These are phyloP conservation scores for Kwoniella sp. DNA, from an alignment of 768 basidiomycete species.

Conservation along the genomic window DNA sequence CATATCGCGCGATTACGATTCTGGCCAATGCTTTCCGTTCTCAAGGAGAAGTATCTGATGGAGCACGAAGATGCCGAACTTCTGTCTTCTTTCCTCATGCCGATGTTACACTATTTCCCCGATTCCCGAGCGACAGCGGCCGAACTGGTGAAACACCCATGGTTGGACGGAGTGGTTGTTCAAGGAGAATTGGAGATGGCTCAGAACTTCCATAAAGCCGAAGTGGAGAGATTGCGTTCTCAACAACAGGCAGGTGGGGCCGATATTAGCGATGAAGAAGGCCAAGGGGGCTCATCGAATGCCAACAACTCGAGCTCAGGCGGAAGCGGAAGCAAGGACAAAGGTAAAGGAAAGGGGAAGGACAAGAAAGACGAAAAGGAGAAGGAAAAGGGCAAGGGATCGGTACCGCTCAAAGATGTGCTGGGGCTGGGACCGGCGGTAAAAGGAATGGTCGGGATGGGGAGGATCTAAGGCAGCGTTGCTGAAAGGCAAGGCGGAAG, in stretches of 20 bases:
- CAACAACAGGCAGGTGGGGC: constrained; percentile 1
- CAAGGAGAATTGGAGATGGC: constrained; percentile 79
- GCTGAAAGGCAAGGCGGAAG: not conserved
- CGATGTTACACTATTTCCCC: constrained; percentile 87
- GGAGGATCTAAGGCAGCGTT: constrained; percentile 30
- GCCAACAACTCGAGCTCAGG: not conserved
- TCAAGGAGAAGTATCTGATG: constrained; percentile 95
- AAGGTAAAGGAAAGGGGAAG: constrained; percentile 17
- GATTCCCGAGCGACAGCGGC: constrained; percentile 83
- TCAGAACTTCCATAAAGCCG: constrained; percentile 29
- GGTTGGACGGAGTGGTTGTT: constrained; percentile 81
- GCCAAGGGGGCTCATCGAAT: not conserved
- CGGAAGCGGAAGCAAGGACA: not conserved
- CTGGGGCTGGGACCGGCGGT: constrained; percentile 44
- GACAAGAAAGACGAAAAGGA: constrained; percentile 15
- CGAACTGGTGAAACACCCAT: constrained; percentile 82
- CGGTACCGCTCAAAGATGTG: constrained; percentile 35
- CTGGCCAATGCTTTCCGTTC: constrained; percentile 74
- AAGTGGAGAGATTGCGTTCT: constrained; percentile 27
- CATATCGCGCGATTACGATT: constrained; percentile 92
- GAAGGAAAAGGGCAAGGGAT: constrained; percentile 15
- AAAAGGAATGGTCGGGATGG: constrained; percentile 50
- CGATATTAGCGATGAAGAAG: not conserved
- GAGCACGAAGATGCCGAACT: constrained; percentile 76
- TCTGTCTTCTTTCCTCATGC: constrained; percentile 76